Conservation (phyloP, 2,329 filamentous ascomycete genomes). For the Cryphonectria japonica region DNA sequence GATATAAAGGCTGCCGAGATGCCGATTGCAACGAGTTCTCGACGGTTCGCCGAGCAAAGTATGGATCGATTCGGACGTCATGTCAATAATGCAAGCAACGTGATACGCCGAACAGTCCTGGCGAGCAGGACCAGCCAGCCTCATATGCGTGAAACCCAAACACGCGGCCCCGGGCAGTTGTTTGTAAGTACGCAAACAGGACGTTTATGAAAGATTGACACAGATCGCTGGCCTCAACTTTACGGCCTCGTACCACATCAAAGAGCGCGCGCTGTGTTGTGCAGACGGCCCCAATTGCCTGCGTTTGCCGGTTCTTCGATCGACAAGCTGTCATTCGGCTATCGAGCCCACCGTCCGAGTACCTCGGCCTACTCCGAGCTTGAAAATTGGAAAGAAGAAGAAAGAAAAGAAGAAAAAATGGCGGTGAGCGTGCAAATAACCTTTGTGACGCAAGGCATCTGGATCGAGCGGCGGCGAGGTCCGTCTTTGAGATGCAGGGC, state of each 20-base stretch:
- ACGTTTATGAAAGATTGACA: not conserved
- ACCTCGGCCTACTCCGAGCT: not conserved
- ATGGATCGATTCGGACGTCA: slow-evolving; percentile 2
- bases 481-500: not conserved
- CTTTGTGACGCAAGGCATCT: not conserved
- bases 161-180: not conserved
- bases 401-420: not conserved
- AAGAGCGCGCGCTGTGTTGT: not conserved
- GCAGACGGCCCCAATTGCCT: not conserved
- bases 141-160: not conserved
- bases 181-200: not conserved
- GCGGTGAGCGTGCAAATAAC: not conserved
- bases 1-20: not conserved
- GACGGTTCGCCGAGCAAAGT: not conserved
- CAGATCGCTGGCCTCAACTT: not conserved
- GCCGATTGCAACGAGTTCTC: not conserved
- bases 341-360: not conserved
- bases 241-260: not conserved
- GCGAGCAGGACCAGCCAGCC: not conserved
- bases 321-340: not conserved
- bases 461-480: not conserved
- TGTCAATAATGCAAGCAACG: not conserved
- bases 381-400: not conserved
- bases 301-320: not conserved
- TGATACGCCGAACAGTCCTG: not conserved